phyloP scores from a whole-genome alignment of 1,139 yeast genomes.

The Taphrina pruni region DNA sequence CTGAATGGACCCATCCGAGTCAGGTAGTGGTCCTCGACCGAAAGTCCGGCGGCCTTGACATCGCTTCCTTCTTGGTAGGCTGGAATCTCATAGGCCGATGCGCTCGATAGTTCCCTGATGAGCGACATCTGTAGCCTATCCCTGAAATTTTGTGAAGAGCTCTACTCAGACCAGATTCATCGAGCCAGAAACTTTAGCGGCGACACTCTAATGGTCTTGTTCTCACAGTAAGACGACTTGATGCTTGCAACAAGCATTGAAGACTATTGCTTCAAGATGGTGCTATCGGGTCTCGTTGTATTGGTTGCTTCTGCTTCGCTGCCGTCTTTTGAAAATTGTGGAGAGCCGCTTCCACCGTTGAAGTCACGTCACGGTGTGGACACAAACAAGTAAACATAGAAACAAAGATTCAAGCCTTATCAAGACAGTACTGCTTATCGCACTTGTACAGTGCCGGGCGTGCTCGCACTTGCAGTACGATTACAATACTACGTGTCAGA shows the following conservation, averaged over 20 bases:
- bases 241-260: too few species aligned
- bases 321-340: slow-evolving; percentile 2
- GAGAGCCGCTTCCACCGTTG: slow-evolving; percentile 4
- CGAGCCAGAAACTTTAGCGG: too few species aligned
- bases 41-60: slow-evolving; percentile 46
- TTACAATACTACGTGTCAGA: too few species aligned
- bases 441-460: not conserved
- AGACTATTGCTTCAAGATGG: too few species aligned
- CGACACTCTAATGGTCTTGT: too few species aligned
- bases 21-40: slow-evolving; percentile 45
- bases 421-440: not conserved
- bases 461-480: not conserved
- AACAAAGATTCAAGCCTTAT: not conserved
- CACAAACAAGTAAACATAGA: not conserved
- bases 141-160: too few species aligned
- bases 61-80: slow-evolving; percentile 39
- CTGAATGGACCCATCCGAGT: slow-evolving; percentile 64
- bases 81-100: slow-evolving; percentile 27
- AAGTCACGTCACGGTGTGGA: slow-evolving; percentile 11
- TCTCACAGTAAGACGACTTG: too few species aligned
- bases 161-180: too few species aligned
- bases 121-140: slow-evolving; percentile 25
- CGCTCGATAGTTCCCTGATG: slow-evolving; percentile 31
- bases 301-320: not conserved
- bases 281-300: too few species aligned